Conservation (phyloP, 371 early-diverging fungal species). For the Amoeboaphelidium occidentale region DNA sequence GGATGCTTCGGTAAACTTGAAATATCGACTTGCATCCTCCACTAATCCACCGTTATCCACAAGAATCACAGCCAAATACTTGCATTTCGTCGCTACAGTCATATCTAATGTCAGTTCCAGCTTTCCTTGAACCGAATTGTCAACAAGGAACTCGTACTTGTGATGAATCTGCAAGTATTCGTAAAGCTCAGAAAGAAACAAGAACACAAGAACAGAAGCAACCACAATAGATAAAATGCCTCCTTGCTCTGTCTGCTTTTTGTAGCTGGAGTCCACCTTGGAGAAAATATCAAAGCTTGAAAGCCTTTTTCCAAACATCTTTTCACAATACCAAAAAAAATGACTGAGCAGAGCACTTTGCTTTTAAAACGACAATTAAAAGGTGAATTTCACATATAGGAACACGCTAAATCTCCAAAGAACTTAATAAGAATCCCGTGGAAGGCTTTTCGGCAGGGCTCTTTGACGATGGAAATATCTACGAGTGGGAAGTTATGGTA, state of each 20-base stretch:
- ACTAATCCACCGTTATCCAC: too few relatives aligned
- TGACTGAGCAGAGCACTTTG: neutral
- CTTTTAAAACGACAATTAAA: neutral
- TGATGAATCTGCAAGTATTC: neutral
- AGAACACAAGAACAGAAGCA: neutral
- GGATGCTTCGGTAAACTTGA: too few relatives aligned
- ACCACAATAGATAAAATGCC: neutral
- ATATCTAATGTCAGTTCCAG: too few relatives aligned
- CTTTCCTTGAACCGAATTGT: neutral
- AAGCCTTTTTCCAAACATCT: neutral
- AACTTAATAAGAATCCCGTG: slow-evolving; percentile 37
- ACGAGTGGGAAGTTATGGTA: slow-evolving; percentile 63
- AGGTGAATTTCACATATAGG: neutral
- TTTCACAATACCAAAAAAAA: neutral
- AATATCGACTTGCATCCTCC: too few relatives aligned
- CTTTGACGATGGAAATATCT: slow-evolving; percentile 32
- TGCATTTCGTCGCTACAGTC: too few relatives aligned
- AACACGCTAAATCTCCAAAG: slow-evolving; percentile 11
- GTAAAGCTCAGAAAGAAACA: neutral
- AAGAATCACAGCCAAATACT: too few relatives aligned
- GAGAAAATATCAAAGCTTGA: neutral
- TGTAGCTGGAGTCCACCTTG: neutral
- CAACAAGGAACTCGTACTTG: neutral
- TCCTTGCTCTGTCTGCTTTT: neutral
- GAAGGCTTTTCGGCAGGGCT: slow-evolving; percentile 64